Base-by-base conservation (phyloP, 257 asterid genomes). In the Solanum bulbocastanum region DNA sequence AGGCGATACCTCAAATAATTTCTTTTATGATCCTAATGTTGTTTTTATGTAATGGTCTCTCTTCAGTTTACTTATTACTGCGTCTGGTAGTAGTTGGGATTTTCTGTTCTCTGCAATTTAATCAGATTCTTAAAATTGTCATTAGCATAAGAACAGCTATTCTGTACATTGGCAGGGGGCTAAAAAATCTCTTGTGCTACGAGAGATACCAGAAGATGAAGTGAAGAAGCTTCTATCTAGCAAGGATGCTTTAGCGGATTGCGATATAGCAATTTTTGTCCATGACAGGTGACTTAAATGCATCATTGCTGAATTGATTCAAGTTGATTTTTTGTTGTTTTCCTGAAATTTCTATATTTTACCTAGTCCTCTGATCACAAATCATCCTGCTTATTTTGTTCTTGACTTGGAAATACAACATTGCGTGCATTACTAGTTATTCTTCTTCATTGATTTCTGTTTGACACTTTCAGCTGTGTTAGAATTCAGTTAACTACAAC, bases 221-320 rank as follows among this genome's bases (percentile, higher is more conserved):
- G 98, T 97, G 75, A 92, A 93, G 65, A 92, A 88, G 86, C 92
- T 95, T 23, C 91, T 97, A 56, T 92, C 96, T 32, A 91, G 84
- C 85, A 95, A 85, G 93, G 98, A 97, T 90, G 95, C 98, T 86
- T 92, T 97, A 93, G 97, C 98, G 71, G 91, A 94, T 78, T 97
- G 99, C 86, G 99, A 97, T 88, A 91, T 97, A 42, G 99, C 98
- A 52, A 86, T 95, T 88, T 97, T 97, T 93, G 98, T 95, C 85
- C 99, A 97, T 89, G 98, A 97, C 94, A 97, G 99, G 99, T 95
- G 90, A 84, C 75, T 79, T 81, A 49, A 90, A 71, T 88, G n/a
- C 33, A 39, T 73, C 71, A 79, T 73, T 74, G 71, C 78, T 33
- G 42, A 37, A 76, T 87, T 23, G 68, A 32, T 15, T 82, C 44